phyloP scores from a whole-genome alignment of 106 monocot species.

The Apostasia ramifera region DNA sequence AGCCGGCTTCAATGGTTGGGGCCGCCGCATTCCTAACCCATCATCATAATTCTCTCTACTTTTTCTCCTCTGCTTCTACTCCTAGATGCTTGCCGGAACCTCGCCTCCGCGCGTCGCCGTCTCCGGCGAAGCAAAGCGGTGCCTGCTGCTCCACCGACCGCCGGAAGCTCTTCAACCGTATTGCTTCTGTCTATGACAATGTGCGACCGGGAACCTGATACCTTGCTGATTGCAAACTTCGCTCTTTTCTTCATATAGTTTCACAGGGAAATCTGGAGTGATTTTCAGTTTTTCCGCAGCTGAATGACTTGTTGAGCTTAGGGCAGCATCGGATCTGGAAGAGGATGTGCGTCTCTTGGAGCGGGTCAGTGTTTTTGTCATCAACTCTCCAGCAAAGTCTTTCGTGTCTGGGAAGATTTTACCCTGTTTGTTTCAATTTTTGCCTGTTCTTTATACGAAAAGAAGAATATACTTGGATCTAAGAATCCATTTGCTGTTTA shows the following conservation, averaged over 20 bases:
- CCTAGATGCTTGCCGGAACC: not conserved
- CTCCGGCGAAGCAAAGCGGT: not conserved
- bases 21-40: no score
- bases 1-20: no score
- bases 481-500: not conserved
- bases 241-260: not conserved
- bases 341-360: constrained; percentile 88
- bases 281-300: constrained; percentile 21
- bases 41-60: no score
- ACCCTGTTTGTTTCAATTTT: no score
- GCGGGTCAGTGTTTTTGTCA: constrained; percentile 23
- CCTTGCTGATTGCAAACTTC: not conserved
- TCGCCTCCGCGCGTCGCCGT: not conserved
- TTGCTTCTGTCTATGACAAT: constrained; percentile 82
- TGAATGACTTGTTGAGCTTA: constrained; percentile 85
- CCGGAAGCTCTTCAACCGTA: constrained; percentile 77
- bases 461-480: not conserved
- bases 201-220: constrained; percentile 16
- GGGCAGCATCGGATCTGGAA: constrained; percentile 92
- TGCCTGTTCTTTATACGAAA: not conserved
- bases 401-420: not conserved
- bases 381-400: not conserved
- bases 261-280: not conserved
- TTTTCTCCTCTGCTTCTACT: not conserved
- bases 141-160: constrained; percentile 43